Percentiles rank a stretch among this genome's conserved stretches.
Conservation (phyloP, 768 basidiomycete species). For the Naganishia onofrii region DNA sequence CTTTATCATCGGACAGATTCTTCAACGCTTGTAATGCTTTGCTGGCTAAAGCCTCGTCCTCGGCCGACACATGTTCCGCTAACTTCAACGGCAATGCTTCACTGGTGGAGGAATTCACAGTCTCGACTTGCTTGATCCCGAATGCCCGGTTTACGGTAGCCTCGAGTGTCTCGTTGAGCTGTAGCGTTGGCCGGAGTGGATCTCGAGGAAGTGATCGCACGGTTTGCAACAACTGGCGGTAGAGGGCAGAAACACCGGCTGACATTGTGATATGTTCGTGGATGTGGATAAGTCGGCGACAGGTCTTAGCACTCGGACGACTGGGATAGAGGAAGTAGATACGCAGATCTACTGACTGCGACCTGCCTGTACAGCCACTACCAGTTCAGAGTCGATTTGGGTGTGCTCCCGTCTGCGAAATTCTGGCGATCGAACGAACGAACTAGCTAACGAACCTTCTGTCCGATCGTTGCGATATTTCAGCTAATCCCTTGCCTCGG, state of each 20-base stretch:
- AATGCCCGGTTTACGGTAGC: slow-evolving; percentile 36
- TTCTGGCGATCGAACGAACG: neutral
- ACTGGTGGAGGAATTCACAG: neutral
- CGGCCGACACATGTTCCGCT: slow-evolving; percentile 32
- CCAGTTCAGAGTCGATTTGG: neutral
- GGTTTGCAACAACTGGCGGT: slow-evolving; percentile 38
- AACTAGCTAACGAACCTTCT: no score
- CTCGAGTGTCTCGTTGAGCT: slow-evolving; percentile 45
- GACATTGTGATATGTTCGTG: neutral
- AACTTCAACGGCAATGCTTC: slow-evolving; percentile 24
- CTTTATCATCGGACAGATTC: slow-evolving; percentile 21
- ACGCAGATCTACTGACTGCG: no score
- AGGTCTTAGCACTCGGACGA: no score
- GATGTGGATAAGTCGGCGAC: neutral
- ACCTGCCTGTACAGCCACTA: no score
- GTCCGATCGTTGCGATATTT: neutral
- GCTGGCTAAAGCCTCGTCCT: slow-evolving; percentile 4
- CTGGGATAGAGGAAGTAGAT: no score
- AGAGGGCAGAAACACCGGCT: slow-evolving; percentile 21
- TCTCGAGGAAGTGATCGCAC: slow-evolving; percentile 44
- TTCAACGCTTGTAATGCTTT: slow-evolving; percentile 26
- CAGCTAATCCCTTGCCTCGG: neutral
- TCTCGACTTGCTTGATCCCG: slow-evolving; percentile 16
- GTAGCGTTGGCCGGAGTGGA: slow-evolving; percentile 41
- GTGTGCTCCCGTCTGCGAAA: neutral